Conservation (phyloP, 352 stramenopile genomes). For the Globisporangium takayamanum region DNA sequence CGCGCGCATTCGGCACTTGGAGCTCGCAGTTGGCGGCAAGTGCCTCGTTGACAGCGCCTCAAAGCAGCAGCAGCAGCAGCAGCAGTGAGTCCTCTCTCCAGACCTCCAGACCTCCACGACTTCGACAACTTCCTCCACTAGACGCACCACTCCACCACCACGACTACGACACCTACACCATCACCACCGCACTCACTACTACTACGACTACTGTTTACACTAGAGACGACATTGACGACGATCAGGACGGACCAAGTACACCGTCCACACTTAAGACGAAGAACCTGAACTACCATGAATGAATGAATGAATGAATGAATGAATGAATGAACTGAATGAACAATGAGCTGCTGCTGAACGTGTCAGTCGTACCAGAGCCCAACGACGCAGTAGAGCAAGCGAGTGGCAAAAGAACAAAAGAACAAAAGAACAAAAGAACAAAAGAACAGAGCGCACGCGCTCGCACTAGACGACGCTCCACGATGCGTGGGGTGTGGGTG, state of each 20-base stretch:
- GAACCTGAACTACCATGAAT: not conserved
- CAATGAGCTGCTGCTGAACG: not conserved
- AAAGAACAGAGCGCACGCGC: conserved; percentile 9
- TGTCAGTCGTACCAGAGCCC: not conserved
- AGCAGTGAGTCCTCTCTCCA: too few species aligned
- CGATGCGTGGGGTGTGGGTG: conserved; percentile 17
- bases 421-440: conserved; percentile 4
- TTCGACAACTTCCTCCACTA: too few species aligned
- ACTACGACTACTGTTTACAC: not conserved
- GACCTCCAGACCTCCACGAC: too few species aligned
- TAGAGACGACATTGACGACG: not conserved
- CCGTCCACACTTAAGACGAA: not conserved
- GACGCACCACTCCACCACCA: not conserved
- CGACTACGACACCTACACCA: not conserved
- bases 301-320: conserved; percentile 1
- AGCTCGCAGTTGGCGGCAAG: conserved; percentile 39
- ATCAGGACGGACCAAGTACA: conserved; percentile 11
- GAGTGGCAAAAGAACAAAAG: not conserved
- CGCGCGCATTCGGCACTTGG: conserved; percentile 42
- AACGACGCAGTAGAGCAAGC: conserved; percentile 16
- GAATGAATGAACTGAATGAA: not conserved
- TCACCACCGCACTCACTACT: not conserved
- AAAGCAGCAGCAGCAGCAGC: not conserved
- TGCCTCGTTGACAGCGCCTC: conserved; percentile 18
- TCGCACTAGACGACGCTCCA: conserved; percentile 22